phyloP scores from a whole-genome alignment of 441 rosid genomes.

The Biscutella laevigata region DNA sequence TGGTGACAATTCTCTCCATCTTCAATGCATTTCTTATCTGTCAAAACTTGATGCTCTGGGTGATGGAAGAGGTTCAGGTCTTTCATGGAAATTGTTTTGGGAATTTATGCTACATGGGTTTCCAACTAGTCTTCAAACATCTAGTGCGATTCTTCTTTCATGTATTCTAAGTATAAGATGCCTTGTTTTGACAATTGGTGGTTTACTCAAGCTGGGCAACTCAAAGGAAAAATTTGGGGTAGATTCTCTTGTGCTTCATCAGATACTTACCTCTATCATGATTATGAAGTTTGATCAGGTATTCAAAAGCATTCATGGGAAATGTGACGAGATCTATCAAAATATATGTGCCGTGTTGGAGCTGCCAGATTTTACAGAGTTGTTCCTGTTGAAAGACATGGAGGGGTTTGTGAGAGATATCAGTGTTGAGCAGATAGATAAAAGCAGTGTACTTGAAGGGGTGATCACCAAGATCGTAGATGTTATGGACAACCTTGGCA shows the following conservation, averaged over 20 bases:
- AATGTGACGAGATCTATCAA: constrained; percentile 60
- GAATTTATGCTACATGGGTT: constrained; percentile 91
- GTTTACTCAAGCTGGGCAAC: constrained; percentile 48
- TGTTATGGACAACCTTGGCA: constrained; percentile 68
- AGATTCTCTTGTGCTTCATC: constrained; percentile 43
- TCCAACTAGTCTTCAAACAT: constrained; percentile 55
- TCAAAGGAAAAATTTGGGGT: constrained; percentile 31
- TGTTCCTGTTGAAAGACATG: constrained; percentile 78
- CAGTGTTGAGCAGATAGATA: constrained; percentile 44
- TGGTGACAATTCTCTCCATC: constrained; percentile 43
- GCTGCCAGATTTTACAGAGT: constrained; percentile 50
- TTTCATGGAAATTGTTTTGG: constrained; percentile 64
- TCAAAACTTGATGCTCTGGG: constrained; percentile 51
- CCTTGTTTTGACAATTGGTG: constrained; percentile 52
- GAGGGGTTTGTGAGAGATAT: constrained; percentile 64
- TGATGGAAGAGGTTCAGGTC: constrained; percentile 61
- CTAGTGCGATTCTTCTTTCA: constrained; percentile 74
- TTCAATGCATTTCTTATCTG: constrained; percentile 56
- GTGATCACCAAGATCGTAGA: constrained; percentile 60
- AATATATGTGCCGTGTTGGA: constrained; percentile 47
- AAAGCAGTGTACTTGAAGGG: constrained; percentile 63
- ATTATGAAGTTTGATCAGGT: constrained; percentile 69
- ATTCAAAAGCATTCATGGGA: constrained; percentile 58
- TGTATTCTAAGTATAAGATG: constrained; percentile 64
- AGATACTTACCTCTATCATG: constrained; percentile 68